Conservation (phyloP, 495 filamentous ascomycete species). For the Sordaria brevicollis region DNA sequence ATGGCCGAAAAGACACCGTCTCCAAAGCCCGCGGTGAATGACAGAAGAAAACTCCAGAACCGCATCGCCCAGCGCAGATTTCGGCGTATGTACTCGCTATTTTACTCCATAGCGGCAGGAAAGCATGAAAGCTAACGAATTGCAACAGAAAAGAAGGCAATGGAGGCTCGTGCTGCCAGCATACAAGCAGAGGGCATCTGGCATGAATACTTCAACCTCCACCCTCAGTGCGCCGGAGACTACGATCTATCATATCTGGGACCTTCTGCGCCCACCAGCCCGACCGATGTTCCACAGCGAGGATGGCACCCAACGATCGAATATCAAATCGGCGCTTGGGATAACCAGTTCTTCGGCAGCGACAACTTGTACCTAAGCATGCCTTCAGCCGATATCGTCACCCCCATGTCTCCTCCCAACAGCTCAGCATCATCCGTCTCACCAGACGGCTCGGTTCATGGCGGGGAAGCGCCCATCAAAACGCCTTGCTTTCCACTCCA, state of each 20-base stretch:
- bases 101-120: neutral
- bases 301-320: neutral
- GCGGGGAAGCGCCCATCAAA: neutral
- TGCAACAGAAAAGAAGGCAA: constrained; percentile 1
- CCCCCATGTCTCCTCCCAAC: neutral
- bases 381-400: neutral
- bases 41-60: constrained; percentile 2
- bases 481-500: neutral
- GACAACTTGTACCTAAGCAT: neutral
- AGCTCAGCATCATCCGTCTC: neutral
- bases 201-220: constrained; percentile 1
- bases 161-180: neutral
- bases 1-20: neutral
- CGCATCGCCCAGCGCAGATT: constrained; percentile 1
- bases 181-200: neutral
- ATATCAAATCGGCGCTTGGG: neutral
- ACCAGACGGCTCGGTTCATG: neutral
- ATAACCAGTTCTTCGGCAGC: neutral
- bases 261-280: neutral
- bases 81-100: neutral
- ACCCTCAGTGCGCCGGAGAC: neutral
- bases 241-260: neutral
- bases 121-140: neutral
- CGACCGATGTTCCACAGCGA: neutral
- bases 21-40: neutral